phyloP scores from a whole-genome alignment of 75 land plant species.

The Sequoiadendron giganteum region DNA sequence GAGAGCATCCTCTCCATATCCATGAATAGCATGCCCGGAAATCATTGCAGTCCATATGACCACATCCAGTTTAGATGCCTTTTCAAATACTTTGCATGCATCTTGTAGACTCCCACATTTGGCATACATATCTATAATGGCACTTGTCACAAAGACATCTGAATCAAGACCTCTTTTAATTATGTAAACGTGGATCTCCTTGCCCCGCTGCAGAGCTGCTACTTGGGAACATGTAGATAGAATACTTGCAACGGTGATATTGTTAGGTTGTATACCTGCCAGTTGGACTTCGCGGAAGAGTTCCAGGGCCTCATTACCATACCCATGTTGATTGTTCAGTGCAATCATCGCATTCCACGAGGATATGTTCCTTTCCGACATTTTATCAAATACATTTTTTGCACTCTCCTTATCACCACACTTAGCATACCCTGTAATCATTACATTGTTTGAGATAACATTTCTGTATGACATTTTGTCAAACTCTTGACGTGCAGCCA shows the following conservation, averaged over 20 bases:
- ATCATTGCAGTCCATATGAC: neutral
- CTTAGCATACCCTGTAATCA: constrained; percentile 20
- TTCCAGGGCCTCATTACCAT: constrained; percentile 18
- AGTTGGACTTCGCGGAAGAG: constrained; percentile 23
- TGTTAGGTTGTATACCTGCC: constrained; percentile 21
- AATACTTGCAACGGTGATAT: constrained; percentile 20
- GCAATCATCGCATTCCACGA: constrained; percentile 43
- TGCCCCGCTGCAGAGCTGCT: constrained; percentile 23
- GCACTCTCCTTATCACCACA: neutral
- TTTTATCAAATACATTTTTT: neutral
- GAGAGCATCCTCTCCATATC: neutral
- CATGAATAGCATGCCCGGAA: neutral
- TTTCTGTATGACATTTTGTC: constrained; percentile 8
- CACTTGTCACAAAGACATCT: constrained; percentile 12
- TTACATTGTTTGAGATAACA: constrained; percentile 11
- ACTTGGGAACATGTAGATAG: constrained; percentile 24
- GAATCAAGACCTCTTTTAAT: neutral
- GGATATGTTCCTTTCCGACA: constrained; percentile 24
- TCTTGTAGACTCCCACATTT: constrained; percentile 20
- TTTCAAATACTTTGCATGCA: constrained; percentile 13
- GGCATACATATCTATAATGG: constrained; percentile 22
- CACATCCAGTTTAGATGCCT: neutral
- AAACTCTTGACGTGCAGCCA: constrained; percentile 3
- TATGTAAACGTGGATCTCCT: constrained; percentile 1
- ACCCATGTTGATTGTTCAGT: constrained; percentile 17